These are phyloP conservation scores for Verticillium klebahnii DNA, from an alignment of 2,329 filamentous ascomycete species.

Conservation along the genomic window DNA sequence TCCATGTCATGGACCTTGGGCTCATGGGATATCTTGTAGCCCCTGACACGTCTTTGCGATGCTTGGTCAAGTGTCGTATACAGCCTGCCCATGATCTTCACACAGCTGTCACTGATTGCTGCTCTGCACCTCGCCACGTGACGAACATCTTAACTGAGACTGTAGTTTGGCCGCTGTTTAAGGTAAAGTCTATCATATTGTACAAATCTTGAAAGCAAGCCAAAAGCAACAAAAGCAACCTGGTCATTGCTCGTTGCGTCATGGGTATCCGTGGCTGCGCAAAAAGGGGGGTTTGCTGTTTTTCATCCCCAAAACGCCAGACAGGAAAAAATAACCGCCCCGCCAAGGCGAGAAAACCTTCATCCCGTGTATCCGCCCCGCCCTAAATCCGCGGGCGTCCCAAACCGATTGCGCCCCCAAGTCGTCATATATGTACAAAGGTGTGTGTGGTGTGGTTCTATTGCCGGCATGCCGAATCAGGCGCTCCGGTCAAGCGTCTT, in stretches of 20 bases:
- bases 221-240: background rate
- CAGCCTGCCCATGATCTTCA: too few species aligned
- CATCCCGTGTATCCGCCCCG: background rate
- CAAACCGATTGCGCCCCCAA: background rate
- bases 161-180: background rate
- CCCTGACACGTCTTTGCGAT: too few species aligned
- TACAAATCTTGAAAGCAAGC: background rate
- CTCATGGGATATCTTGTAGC: too few species aligned
- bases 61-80: too few species aligned
- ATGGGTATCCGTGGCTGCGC: background rate
- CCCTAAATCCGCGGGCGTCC: background rate
- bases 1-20: too few species aligned
- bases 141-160: too few species aligned
- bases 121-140: too few species aligned
- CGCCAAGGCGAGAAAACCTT: background rate
- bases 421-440: background rate
- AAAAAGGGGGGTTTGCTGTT: background rate
- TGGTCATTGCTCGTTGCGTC: background rate
- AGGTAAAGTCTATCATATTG: background rate
- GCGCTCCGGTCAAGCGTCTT: constrained; percentile 43
- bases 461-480: constrained; percentile 11
- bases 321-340: background rate
- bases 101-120: too few species aligned
- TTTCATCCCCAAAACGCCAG: background rate
- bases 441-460: background rate